Percentiles rank a stretch among this genome's conserved stretches.
Conservation (phyloP, 2,329 filamentous ascomycete genomes). For the Thermothelomyces thermophilus region DNA sequence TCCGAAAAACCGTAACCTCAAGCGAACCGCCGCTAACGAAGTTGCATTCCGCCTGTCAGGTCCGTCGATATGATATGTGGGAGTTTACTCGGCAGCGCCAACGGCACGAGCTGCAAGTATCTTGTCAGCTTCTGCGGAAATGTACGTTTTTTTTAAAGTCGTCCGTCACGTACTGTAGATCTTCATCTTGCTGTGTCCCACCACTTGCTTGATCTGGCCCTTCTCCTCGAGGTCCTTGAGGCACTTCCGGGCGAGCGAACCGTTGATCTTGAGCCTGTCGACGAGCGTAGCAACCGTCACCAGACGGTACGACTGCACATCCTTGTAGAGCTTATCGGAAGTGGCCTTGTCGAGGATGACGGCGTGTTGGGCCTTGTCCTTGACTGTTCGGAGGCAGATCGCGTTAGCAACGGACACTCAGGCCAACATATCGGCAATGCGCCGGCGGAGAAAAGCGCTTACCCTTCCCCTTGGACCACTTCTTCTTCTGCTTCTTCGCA, state of each 20-base stretch:
- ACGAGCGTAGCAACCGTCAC: constrained; percentile 98
- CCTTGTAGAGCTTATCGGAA: constrained; percentile 98
- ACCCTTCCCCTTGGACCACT: constrained; percentile 65
- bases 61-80: constrained; percentile 23
- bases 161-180: constrained; percentile 73
- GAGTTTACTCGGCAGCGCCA: constrained; percentile 42
- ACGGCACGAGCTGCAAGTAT: constrained; percentile 51
- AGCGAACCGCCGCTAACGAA: constrained; percentile 27
- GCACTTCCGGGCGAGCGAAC: constrained; percentile 85
- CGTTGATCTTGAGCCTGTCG: constrained; percentile 99
- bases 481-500: constrained; percentile 78
- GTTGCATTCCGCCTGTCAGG: constrained; percentile 23
- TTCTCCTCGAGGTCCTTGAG: constrained; percentile 93
- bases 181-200: constrained; percentile 93
- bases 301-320: constrained; percentile 99
- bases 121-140: constrained; percentile 21
- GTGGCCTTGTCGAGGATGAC: constrained; percentile 98
- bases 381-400: constrained; percentile 50
- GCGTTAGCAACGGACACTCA: constrained; percentile 15
- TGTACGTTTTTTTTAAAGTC: not conserved
- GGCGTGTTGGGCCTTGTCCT: constrained; percentile 99
- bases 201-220: constrained; percentile 96
- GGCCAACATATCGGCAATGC: constrained; percentile 7
- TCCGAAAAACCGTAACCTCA: constrained; percentile 27
- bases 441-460: constrained; percentile 40